A percentile compares a stretch with the other conserved stretches of the same genome.
Conservation (phyloP, 257 asterid genomes). For the Mitragyna speciosa region DNA sequence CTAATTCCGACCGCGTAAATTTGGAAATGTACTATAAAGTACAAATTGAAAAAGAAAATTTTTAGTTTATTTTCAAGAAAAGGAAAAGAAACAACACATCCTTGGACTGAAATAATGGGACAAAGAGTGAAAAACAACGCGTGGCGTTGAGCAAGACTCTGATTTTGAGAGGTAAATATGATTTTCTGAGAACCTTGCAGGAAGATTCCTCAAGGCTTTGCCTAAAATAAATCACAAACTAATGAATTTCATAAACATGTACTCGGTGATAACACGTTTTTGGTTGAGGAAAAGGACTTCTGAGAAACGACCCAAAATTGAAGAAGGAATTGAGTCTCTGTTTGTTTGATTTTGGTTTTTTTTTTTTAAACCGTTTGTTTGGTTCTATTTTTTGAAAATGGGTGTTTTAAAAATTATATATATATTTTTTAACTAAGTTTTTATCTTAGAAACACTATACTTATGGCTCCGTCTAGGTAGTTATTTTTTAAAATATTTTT, state of each 20-base stretch:
- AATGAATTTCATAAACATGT: not conserved
- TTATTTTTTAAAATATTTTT: too few relatives aligned
- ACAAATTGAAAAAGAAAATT: not conserved
- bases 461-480: too few relatives aligned
- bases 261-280: not conserved
- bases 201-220: constrained; percentile 17
- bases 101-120: not conserved
- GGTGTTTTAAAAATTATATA: too few relatives aligned
- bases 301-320: not conserved
- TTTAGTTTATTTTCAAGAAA: not conserved
- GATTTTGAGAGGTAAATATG: not conserved
- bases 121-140: constrained; percentile 14
- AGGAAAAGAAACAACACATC: not conserved
- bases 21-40: constrained; percentile 17
- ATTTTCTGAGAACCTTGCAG: constrained; percentile 24
- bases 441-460: too few relatives aligned
- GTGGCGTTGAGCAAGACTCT: constrained; percentile 6
- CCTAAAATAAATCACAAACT: not conserved
- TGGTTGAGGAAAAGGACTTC: not conserved
- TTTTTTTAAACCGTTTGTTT: too few relatives aligned
- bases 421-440: too few relatives aligned
- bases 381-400: too few relatives aligned
- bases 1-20: not conserved
- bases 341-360: too few relatives aligned
- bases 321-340: too few relatives aligned